These are phyloP conservation scores for Gossypium schwendimanii DNA, from an alignment of 441 rosid species.

Conservation along the genomic window DNA sequence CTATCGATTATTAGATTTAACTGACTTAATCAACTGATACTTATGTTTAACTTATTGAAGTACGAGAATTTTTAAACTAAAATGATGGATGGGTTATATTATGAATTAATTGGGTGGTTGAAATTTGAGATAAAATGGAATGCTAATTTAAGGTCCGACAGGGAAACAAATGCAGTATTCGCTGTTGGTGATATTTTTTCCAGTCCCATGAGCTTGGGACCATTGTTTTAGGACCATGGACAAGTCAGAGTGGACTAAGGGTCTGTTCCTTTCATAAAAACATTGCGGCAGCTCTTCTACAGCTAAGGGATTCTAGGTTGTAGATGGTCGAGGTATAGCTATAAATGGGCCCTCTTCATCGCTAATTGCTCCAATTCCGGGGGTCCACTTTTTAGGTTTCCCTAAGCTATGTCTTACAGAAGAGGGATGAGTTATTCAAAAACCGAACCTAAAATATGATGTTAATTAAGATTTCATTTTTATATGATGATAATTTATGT, in stretches of 20 bases:
- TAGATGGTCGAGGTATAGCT: background rate
- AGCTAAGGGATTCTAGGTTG: constrained; percentile 31
- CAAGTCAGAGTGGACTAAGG: constrained; percentile 3
- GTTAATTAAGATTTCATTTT: no score
- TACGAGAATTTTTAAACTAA: no score
- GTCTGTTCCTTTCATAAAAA: constrained; percentile 16
- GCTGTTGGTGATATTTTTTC: constrained; percentile 8
- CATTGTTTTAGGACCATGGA: constrained; percentile 22
- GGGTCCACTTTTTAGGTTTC: background rate
- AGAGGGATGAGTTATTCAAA: no score
- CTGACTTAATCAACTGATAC: no score
- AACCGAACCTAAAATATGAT: no score
- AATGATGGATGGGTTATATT: background rate
- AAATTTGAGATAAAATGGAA: background rate
- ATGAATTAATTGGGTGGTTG: background rate
- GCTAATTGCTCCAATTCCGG: constrained; percentile 3
- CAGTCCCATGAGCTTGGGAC: constrained; percentile 26
- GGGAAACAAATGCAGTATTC: background rate
- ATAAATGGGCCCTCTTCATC: background rate
- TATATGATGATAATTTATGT: no score
- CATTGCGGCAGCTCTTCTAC: constrained; percentile 20
- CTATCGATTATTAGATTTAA: no score
- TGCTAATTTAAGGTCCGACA: background rate
- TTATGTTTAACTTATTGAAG: no score
- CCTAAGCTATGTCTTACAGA: no score